Conservation (phyloP, 139 green algal genomes). For the Picochlorum costavermella region DNA sequence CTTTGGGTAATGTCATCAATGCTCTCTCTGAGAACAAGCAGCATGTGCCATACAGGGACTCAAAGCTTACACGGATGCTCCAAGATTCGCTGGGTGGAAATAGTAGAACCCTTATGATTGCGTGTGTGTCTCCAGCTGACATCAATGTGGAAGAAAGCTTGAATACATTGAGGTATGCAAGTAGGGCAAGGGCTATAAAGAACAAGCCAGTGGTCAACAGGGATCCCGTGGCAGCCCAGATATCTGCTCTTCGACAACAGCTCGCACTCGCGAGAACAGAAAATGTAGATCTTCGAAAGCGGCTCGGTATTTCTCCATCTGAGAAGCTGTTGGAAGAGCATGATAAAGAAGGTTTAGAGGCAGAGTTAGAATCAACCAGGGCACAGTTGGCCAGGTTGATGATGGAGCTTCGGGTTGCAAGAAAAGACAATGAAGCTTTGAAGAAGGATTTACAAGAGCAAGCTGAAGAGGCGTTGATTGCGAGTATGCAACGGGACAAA, state of each 20-base stretch:
- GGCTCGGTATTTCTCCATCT: constrained; percentile 4
- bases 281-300: constrained; percentile 9
- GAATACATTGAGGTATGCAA: constrained; percentile 79
- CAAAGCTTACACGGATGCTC: constrained; percentile 92
- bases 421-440: not conserved
- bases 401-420: not conserved
- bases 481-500: constrained; percentile 7
- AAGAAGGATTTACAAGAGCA: not conserved
- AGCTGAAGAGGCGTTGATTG: not conserved
- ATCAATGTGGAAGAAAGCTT: constrained; percentile 82
- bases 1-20: constrained; percentile 94
- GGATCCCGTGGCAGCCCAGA: constrained; percentile 68
- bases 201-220: constrained; percentile 94
- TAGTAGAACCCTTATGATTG: constrained; percentile 89
- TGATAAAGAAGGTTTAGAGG: constrained; percentile 1
- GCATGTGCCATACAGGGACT: constrained; percentile 83
- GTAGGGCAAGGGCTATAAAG: constrained; percentile 80
- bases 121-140: constrained; percentile 82
- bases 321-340: not conserved
- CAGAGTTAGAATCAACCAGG: not conserved
- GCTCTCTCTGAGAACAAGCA: constrained; percentile 77
- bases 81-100: constrained; percentile 94
- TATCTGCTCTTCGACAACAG: constrained; percentile 66
- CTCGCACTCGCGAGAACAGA: constrained; percentile 51
- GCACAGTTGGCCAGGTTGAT: not conserved